A percentile compares a stretch with the other conserved stretches of the same genome.
Evolutionary conservation across 1,284 basidiomycete species (phyloP).

Genomic region (Ceratobasidium sp.): DNA sequence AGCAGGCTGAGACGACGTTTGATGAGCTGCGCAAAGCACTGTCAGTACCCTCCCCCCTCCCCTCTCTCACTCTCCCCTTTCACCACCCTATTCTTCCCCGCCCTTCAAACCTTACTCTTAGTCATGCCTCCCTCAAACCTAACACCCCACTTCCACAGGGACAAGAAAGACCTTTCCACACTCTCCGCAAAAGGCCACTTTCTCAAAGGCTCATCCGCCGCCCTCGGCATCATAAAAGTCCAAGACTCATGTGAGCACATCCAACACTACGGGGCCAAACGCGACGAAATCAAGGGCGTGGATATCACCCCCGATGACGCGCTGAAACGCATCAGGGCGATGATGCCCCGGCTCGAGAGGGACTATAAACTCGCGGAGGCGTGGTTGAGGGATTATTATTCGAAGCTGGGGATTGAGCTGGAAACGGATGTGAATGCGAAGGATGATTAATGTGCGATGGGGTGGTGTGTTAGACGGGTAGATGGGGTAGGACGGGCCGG

Average conservation of each 20-base stretch:
- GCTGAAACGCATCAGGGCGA: slow-evolving; percentile 66
- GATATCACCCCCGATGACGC: slow-evolving; percentile 68
- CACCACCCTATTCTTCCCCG: not conserved
- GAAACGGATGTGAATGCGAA: slow-evolving; percentile 44
- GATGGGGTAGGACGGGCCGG: too few species aligned
- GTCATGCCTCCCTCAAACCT: slow-evolving; percentile 11
- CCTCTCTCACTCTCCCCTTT: not conserved
- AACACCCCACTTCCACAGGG: slow-evolving; percentile 47
- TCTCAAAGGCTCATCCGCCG: slow-evolving; percentile 66
- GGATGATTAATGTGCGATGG: too few species aligned
- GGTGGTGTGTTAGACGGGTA: too few species aligned
- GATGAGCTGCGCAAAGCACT: slow-evolving; percentile 61
- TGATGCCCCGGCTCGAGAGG: slow-evolving; percentile 64
- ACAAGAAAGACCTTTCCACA: slow-evolving; percentile 54
- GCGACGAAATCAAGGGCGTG: slow-evolving; percentile 54
- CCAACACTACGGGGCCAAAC: slow-evolving; percentile 61
- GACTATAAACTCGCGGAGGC: slow-evolving; percentile 68
- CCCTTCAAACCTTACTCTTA: not conserved
- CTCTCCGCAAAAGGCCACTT: slow-evolving; percentile 66
- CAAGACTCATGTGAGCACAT: slow-evolving; percentile 63
- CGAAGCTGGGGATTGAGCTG: slow-evolving; percentile 46
- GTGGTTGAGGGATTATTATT: slow-evolving; percentile 65
- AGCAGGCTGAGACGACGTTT: slow-evolving; percentile 62
- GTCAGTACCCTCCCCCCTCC: slow-evolving; percentile 51
- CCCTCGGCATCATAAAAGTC: slow-evolving; percentile 63